phyloP scores from a whole-genome alignment of 78 protist genomes.

The Dictyostelium brefeldianum region DNA sequence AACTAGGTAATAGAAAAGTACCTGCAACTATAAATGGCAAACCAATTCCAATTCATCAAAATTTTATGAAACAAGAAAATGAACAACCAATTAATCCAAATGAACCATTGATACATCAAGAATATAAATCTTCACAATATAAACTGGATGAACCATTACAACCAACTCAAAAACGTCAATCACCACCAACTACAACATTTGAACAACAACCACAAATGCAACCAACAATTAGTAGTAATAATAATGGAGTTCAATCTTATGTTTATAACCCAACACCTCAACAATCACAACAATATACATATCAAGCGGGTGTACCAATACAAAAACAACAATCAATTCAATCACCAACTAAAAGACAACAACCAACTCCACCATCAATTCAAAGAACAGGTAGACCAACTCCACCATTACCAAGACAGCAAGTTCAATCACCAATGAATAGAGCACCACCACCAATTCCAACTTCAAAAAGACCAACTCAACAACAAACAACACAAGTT shows the following conservation, averaged over 20 bases:
- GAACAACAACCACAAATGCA: slow-evolving; percentile 6
- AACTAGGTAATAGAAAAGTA: not conserved
- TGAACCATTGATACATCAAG: slow-evolving; percentile 4
- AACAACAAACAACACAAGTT: not conserved
- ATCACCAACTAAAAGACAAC: slow-evolving; percentile 12
- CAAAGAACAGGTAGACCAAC: not conserved
- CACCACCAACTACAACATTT: not conserved
- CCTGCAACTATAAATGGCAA: not conserved
- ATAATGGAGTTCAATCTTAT: not conserved
- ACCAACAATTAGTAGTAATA: not conserved
- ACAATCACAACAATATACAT: not conserved
- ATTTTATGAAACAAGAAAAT: not conserved
- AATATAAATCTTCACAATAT: slow-evolving; percentile 1
- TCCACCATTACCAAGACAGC: slow-evolving; percentile 3
- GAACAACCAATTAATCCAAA: not conserved
- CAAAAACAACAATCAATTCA: not conserved
- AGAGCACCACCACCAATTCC: slow-evolving; percentile 21
- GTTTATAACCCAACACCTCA: slow-evolving; percentile 10
- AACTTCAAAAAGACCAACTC: slow-evolving; percentile 1
- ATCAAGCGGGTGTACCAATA: not conserved
- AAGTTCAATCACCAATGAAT: not conserved
- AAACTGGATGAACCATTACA: slow-evolving; percentile 25
- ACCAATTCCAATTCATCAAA: slow-evolving; percentile 21
- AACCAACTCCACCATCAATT: not conserved
- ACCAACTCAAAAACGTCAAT: slow-evolving; percentile 24